phyloP scores from a whole-genome alignment of 2,329 filamentous ascomycete genomes.

The Acrocalymma vagum region DNA sequence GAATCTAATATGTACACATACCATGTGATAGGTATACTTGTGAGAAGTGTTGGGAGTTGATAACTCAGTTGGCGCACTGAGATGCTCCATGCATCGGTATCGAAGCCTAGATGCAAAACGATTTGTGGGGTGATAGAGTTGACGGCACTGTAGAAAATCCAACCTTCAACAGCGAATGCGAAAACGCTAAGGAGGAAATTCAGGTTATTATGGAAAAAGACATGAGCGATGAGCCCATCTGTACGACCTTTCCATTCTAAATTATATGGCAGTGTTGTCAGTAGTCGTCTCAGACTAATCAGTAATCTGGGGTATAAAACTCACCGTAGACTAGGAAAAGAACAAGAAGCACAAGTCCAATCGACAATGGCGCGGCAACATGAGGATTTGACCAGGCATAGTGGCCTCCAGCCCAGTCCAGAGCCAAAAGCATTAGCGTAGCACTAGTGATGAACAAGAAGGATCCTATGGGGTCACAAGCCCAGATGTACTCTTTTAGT shows the following conservation, averaged over 20 bases:
- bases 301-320: not conserved
- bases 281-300: too few species aligned
- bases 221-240: conserved; percentile 64
- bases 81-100: conserved; percentile 39
- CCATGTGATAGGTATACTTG: conserved; percentile 32
- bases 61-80: conserved; percentile 38
- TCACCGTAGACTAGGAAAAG: conserved; percentile 38
- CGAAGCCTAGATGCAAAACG: conserved; percentile 41
- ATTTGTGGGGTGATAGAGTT: conserved; percentile 42
- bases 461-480: conserved; percentile 40
- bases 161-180: conserved; percentile 66
- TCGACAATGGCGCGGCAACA: conserved; percentile 30
- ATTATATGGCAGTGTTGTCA: not conserved
- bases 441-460: conserved; percentile 32
- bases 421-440: conserved; percentile 35
- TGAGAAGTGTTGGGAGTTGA: conserved; percentile 31
- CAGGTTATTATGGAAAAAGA: conserved; percentile 62
- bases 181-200: conserved; percentile 65
- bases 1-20: too few species aligned
- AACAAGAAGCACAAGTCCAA: conserved; percentile 33
- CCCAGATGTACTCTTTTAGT: conserved; percentile 36
- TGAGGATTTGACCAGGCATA: conserved; percentile 34
- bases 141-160: conserved; percentile 59
- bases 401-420: conserved; percentile 41
- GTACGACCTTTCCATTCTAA: conserved; percentile 65